These are phyloP conservation scores for Acanthamoeba rhysodes DNA, from an alignment of 208 protist species.

Conservation along the genomic window DNA sequence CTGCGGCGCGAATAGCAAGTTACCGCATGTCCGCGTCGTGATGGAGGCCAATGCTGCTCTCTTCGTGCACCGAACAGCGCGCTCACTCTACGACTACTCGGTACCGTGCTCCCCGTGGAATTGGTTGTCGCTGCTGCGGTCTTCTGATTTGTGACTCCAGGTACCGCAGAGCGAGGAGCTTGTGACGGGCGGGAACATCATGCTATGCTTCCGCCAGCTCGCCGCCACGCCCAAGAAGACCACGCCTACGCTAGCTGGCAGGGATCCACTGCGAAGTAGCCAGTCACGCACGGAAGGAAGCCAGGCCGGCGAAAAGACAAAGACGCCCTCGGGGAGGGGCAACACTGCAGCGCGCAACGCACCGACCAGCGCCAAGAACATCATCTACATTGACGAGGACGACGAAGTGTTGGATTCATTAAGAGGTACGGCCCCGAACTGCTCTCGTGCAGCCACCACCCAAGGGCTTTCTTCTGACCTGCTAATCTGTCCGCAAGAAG, in stretches of 20 bases:
- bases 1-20: not conserved
- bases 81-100: slow-evolving; percentile 53
- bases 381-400: slow-evolving; percentile 58
- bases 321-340: not conserved
- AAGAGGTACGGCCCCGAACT: no score
- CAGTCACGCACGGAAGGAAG: not conserved
- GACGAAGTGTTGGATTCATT: not conserved
- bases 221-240: not conserved
- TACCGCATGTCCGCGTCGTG: slow-evolving; percentile 28
- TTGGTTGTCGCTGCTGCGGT: not conserved
- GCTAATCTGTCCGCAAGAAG: not conserved
- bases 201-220: slow-evolving; percentile 18
- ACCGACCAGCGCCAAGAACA: not conserved
- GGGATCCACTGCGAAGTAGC: not conserved
- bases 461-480: not conserved
- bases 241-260: not conserved
- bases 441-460: no score
- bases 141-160: not conserved
- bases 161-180: slow-evolving; percentile 15
- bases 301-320: not conserved
- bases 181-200: not conserved
- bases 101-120: not conserved
- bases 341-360: not conserved
- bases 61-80: slow-evolving; percentile 17
- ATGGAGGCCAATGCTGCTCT: slow-evolving; percentile 52